Conservation (phyloP, 2,329 filamentous ascomycete species). For the Neonectria faginata region DNA sequence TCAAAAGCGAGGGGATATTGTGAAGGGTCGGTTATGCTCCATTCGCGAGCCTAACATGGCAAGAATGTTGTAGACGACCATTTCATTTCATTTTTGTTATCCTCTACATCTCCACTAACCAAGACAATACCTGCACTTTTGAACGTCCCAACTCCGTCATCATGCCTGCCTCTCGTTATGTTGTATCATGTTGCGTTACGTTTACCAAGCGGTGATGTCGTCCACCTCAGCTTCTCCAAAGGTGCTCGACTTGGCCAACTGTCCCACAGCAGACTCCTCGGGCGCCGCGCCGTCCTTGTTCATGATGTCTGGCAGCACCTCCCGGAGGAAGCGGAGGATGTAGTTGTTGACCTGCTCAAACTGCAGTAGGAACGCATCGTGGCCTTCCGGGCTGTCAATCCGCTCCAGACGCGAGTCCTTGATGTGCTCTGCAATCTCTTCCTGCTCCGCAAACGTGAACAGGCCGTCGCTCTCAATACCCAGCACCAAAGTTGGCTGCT, state of each 20-base stretch:
- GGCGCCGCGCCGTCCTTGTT: slow-evolving; percentile 63
- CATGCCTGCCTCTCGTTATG: slow-evolving; percentile 2
- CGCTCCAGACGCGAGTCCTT: slow-evolving; percentile 81
- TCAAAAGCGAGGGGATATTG: neutral
- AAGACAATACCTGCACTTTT: neutral
- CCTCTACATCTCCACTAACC: neutral
- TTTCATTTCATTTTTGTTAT: neutral
- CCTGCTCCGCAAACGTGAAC: slow-evolving; percentile 96
- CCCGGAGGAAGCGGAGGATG: slow-evolving; percentile 83
- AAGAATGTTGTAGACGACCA: neutral
- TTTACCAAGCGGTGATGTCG: slow-evolving; percentile 93
- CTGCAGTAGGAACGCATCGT: slow-evolving; percentile 95
- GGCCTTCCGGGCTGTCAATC: slow-evolving; percentile 94
- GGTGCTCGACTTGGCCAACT: slow-evolving; percentile 85
- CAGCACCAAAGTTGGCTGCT: slow-evolving; percentile 90
- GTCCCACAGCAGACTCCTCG: slow-evolving; percentile 65
- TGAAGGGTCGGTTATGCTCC: neutral
- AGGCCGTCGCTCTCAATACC: slow-evolving; percentile 96
- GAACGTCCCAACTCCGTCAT: neutral
- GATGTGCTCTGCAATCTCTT: slow-evolving; percentile 88
- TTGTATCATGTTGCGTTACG: neutral
- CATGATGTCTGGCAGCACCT: slow-evolving; percentile 92
- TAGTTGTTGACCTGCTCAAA: slow-evolving; percentile 97
- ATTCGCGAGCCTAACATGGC: neutral
- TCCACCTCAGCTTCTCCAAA: slow-evolving; percentile 97